Evolutionary conservation across 495 filamentous ascomycete genomes (phyloP).

Genomic region (Lasiosphaeris hirsuta): DNA sequence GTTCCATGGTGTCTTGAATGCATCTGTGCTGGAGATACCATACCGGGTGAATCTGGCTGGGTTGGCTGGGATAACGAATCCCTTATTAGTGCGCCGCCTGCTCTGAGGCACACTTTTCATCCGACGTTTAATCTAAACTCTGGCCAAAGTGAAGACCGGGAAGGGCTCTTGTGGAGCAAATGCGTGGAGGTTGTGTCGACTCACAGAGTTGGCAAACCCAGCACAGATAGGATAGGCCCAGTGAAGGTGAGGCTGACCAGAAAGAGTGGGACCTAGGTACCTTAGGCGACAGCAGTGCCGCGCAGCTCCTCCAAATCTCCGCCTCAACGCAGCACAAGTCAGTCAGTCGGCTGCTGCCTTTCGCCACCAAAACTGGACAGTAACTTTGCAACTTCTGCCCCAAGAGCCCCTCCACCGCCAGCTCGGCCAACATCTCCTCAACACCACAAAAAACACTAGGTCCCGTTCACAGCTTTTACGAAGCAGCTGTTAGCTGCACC

Average conservation of each 20-base stretch:
- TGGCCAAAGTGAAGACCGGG: too few relatives aligned
- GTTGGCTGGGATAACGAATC: too few relatives aligned
- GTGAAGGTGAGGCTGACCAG: not conserved
- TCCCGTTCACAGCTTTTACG: not conserved
- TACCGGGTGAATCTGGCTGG: too few relatives aligned
- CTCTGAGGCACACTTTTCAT: too few relatives aligned
- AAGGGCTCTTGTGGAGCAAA: too few relatives aligned
- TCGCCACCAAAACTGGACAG: conserved; percentile 12
- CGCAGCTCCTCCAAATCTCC: conserved; percentile 19
- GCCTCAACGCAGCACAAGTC: conserved; percentile 2
- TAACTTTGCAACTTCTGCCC: not conserved
- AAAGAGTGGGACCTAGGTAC: conserved; percentile 9
- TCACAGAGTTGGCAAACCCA: not conserved
- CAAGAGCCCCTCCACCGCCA: not conserved
- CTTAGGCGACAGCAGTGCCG: conserved; percentile 11
- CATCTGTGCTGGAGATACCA: not conserved
- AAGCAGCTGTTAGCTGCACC: conserved; percentile 32
- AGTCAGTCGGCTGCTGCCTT: conserved; percentile 1
- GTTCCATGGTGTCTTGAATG: not conserved
- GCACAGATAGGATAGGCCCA: not conserved
- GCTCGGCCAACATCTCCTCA: conserved; percentile 11
- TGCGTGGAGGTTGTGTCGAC: not conserved
- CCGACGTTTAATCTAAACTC: too few relatives aligned
- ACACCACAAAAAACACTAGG: not conserved
- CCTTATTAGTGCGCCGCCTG: too few relatives aligned